Evolutionary conservation across 73 alveolate genomes (phyloP).

Genomic region (Paramecium pentaurelia): DNA sequence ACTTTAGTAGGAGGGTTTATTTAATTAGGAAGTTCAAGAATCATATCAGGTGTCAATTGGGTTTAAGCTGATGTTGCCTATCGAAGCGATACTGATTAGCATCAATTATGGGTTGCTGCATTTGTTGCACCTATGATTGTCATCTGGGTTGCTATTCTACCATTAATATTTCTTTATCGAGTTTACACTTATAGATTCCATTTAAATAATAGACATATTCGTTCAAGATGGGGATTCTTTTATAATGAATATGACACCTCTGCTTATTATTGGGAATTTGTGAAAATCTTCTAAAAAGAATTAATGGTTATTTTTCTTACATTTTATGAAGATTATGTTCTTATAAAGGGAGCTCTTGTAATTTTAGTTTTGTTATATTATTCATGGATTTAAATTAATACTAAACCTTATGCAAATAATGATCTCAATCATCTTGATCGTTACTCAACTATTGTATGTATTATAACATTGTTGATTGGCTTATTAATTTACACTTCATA

Average conservation of each 20-base stretch:
- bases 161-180: background rate
- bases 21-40: background rate
- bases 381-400: background rate
- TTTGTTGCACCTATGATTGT: constrained; percentile 22
- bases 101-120: background rate
- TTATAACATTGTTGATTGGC: background rate
- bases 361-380: background rate
- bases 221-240: background rate
- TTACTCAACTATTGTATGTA: background rate
- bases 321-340: background rate
- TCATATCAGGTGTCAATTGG: background rate
- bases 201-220: background rate
- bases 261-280: constrained; percentile 42
- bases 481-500: background rate
- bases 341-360: background rate
- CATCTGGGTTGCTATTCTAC: background rate
- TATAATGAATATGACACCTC: background rate
- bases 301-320: background rate
- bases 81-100: background rate
- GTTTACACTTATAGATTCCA: background rate
- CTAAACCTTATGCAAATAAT: background rate
- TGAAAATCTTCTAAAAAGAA: background rate
- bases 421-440: background rate
- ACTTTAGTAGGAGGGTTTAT: constrained; percentile 17
- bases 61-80: constrained; percentile 28